phyloP scores from a whole-genome alignment of 2,329 filamentous ascomycete species.

The Chrysoporthe puriensis region DNA sequence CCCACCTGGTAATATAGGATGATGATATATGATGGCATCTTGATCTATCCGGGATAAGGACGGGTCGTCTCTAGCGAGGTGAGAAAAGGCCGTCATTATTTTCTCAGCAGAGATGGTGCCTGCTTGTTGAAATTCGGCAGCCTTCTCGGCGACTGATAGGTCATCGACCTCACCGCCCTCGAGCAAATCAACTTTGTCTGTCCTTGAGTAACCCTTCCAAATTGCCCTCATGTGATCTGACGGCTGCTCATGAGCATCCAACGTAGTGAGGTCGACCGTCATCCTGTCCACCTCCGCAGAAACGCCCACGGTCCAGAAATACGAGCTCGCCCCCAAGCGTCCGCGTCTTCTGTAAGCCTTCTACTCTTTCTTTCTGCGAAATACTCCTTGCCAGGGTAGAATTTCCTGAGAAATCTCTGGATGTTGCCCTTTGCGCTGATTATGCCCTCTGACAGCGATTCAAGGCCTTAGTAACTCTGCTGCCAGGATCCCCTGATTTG shows the following conservation, averaged over 20 bases:
- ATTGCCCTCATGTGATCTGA: constrained; percentile 69
- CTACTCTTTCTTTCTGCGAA: background rate
- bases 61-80: constrained; percentile 42
- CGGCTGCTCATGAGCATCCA: constrained; percentile 80
- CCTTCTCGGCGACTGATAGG: constrained; percentile 42
- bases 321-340: background rate
- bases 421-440: background rate
- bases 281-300: constrained; percentile 33
- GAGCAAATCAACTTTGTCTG: constrained; percentile 55
- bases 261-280: constrained; percentile 49
- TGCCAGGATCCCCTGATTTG: background rate
- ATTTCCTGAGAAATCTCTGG: background rate
- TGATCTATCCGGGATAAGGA: constrained; percentile 41
- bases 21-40: constrained; percentile 60
- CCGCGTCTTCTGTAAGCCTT: background rate
- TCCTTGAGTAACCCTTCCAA: constrained; percentile 76
- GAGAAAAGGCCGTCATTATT: constrained; percentile 48
- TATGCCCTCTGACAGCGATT: background rate
- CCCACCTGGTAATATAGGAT: constrained; percentile 70
- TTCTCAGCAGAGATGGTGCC: constrained; percentile 47
- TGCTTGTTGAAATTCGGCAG: constrained; percentile 50
- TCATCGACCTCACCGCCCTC: constrained; percentile 62
- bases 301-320: background rate
- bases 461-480: background rate
- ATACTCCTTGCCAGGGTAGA: background rate